Conservation (phyloP, 169 alveolate genomes). For the Hepatocystis sp. region DNA sequence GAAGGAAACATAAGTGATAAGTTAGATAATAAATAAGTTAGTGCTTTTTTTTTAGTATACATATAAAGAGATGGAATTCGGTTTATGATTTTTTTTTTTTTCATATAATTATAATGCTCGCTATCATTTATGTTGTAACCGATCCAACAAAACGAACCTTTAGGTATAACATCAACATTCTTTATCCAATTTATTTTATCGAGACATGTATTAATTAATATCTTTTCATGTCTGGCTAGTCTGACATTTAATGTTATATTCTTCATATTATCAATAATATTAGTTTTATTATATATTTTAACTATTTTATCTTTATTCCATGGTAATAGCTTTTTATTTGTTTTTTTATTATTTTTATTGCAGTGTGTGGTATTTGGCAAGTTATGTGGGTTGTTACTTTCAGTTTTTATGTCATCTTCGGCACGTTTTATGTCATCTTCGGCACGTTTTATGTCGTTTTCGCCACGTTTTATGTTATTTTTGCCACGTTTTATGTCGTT, state of each 20-base stretch:
- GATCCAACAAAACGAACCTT: slow-evolving; percentile 65
- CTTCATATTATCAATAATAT: slow-evolving; percentile 2
- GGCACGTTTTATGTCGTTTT: too few species aligned
- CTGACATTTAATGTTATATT: slow-evolving; percentile 58
- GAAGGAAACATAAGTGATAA: slow-evolving; percentile 66
- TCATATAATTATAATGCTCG: slow-evolving; percentile 77
- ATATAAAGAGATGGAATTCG: slow-evolving; percentile 74
- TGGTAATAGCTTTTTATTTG: slow-evolving; percentile 15
- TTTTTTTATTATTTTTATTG: neutral
- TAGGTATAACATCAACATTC: slow-evolving; percentile 44
- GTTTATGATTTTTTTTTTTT: slow-evolving; percentile 71
- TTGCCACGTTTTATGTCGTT: too few species aligned
- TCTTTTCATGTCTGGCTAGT: slow-evolving; percentile 75
- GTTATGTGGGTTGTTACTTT: neutral
- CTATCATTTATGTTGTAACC: slow-evolving; percentile 72
- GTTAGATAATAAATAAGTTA: slow-evolving; percentile 71
- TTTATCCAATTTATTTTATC: slow-evolving; percentile 71
- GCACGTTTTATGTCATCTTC: too few species aligned
- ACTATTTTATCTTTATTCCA: slow-evolving; percentile 66
- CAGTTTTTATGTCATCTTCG: too few species aligned
- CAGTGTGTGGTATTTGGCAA: neutral
- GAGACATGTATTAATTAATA: slow-evolving; percentile 65
- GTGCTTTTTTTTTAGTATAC: slow-evolving; percentile 73
- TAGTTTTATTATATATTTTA: slow-evolving; percentile 13
- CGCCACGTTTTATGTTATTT: too few species aligned